Evolutionary conservation across 768 basidiomycete species (phyloP).

Genomic region (Fibroporia radiculosa): DNA sequence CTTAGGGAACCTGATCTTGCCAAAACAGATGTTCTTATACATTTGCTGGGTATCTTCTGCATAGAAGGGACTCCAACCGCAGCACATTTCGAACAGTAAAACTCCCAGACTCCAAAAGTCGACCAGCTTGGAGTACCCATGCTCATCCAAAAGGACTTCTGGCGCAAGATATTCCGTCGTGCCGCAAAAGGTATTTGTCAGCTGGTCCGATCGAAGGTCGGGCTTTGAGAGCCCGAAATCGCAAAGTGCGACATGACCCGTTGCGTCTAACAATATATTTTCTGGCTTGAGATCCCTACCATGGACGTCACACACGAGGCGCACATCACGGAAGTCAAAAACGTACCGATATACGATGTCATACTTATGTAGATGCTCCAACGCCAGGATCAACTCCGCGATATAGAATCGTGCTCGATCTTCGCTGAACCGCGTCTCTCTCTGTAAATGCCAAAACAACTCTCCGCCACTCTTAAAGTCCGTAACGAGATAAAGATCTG

Average conservation of each 20-base stretch:
- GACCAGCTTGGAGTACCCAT: constrained; percentile 96
- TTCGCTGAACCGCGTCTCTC: constrained; percentile 89
- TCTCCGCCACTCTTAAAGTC: constrained; percentile 99
- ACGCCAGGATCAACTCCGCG: constrained; percentile 88
- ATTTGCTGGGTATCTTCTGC: constrained; percentile 99
- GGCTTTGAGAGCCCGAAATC: constrained; percentile 98
- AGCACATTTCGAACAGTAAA: constrained; percentile 98
- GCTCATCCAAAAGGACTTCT: constrained; percentile 96
- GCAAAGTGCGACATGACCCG: constrained; percentile 96
- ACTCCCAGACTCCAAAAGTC: constrained; percentile 99
- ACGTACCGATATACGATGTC: constrained; percentile 88
- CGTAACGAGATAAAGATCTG: constrained; percentile 92
- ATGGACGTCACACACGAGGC: not conserved
- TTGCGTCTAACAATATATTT: constrained; percentile 96
- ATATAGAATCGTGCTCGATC: constrained; percentile 95
- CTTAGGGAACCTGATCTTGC: constrained; percentile 96
- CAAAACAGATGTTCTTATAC: constrained; percentile 99
- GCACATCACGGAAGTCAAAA: not conserved
- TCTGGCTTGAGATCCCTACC: constrained; percentile 92
- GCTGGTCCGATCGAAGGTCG: constrained; percentile 84
- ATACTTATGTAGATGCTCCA: constrained; percentile 97
- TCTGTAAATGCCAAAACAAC: constrained; percentile 96
- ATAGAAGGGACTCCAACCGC: constrained; percentile 99
- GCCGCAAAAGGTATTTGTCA: constrained; percentile 99
- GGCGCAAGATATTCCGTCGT: constrained; percentile 99